Evolutionary conservation across 306 rosid genomes (phyloP), one percentile per base, ranked within the genome.

Genomic region (Cyclanthera cordifolia): DNA sequence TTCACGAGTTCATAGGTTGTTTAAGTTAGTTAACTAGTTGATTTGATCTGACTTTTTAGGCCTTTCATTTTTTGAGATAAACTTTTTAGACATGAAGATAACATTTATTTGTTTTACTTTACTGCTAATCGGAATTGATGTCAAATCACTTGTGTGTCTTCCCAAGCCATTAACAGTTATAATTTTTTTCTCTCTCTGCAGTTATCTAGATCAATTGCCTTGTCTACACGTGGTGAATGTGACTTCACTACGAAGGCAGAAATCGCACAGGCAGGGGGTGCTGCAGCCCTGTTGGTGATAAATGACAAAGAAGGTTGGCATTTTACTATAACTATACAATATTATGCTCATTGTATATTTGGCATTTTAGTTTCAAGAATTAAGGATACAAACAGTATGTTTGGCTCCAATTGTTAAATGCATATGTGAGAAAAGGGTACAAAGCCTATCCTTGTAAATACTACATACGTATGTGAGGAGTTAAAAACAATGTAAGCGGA

Each of bases 191-290:
- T 63, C 49, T 41, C 23, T 20, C 46, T 81, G 75, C 79, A 94
- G 97, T 65, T 90, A 79, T 82, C 87, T 70, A 88, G 96, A 24
- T 79, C 89, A 53, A 73, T 84, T 80, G 87, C 82, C 82, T 50
- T 94, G 75, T 75, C 90, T 13, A 48, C 8, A 12, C 97, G 99
- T 21, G 99, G 99, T 69, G 83, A 27, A 27, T 94, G 99, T 73
- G 99, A 94, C 82, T 94, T 85, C 82, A 65, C 88, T 9, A 48
- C 45, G 32, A 94, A 94, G 81, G 99, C 96, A 27, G 57, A 66
- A 61, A 34, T 77, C 30, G 96, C 90, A 53, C 84, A 88, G 73
- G 77, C 86, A 1, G 87, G 71, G 66, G 96, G 97, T 68, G 99
- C 97, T 71, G 70, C 67, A 28, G 90, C 77, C 39, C 49, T 86